These are phyloP conservation scores for Urochloa ruziziensis DNA, from an alignment of 176 grass and related monocot species.

Conservation along the genomic window DNA sequence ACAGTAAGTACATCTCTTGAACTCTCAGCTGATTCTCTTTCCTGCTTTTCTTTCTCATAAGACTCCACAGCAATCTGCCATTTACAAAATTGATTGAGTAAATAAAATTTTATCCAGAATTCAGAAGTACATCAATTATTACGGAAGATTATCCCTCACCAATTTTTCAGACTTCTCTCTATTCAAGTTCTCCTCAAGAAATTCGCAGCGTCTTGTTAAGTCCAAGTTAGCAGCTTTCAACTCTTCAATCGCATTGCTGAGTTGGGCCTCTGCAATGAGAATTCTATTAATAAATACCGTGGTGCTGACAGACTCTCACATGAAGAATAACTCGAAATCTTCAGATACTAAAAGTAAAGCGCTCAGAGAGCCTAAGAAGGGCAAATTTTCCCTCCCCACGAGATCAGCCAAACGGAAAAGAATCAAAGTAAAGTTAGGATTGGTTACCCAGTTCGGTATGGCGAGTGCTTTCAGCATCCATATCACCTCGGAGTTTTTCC, in stretches of 20 bases:
- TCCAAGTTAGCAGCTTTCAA: conserved; percentile 42
- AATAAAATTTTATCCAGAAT: neutral
- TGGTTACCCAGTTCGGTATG: conserved; percentile 68
- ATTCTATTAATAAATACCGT: neutral
- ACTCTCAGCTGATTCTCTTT: conserved; percentile 49
- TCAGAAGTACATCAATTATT: neutral
- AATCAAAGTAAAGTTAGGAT: neutral
- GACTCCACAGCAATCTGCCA: conserved; percentile 50
- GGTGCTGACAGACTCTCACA: neutral
- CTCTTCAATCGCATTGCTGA: conserved; percentile 53
- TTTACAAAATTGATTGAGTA: neutral
- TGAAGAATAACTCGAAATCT: neutral
- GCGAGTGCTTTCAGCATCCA: conserved; percentile 50
- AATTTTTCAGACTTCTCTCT: conserved; percentile 60
- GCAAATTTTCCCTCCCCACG: neutral
- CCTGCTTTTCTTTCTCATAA: conserved; percentile 62
- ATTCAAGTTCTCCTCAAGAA: conserved; percentile 55
- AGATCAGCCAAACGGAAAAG: neutral
- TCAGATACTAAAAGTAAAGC: neutral
- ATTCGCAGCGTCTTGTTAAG: conserved; percentile 33
- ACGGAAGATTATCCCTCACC: conserved; percentile 37
- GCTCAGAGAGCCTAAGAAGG: neutral
- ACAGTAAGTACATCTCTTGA: conserved; percentile 30
- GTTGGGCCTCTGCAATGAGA: conserved; percentile 45
- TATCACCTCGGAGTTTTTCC: conserved; percentile 52